Base-by-base conservation (phyloP, 2,329 filamentous ascomycete species). In the Ilyonectria robusta region DNA sequence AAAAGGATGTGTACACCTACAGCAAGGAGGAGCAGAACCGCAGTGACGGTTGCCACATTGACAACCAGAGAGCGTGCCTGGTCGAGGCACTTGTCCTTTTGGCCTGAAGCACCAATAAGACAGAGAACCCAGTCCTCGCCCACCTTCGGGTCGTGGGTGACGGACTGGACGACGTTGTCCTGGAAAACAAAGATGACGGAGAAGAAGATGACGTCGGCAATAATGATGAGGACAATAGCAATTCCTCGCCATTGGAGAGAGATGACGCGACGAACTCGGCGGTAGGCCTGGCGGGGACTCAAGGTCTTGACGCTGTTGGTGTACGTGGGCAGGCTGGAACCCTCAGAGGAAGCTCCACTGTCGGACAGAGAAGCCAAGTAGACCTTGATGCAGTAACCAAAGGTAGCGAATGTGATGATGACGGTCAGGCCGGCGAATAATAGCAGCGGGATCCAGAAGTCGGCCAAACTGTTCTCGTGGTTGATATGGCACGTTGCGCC, bases 221-320 rank as follows among this genome's bases (percentile, higher is more conserved):
- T 88, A 73, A 98, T 97, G 78, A 98, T 92, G 59, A 97, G 85
- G 15, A 98, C 94, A 67, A 98, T 93, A 48, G 91, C 89, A 67
- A 98, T 95, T 50, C 95, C 95, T 73, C 95, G 89, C 96, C 96
- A 99, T 81, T 99, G 96, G 4, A 98, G 88, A 78, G 93, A 90
- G 42, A 99, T 88, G 19, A 98, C 94, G 72, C 94, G 92, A 70
- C 91, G 91, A 42, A 99, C 89, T 74, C 96, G 91, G 70, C 93
- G 91, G 78, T 97, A 98, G 2, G 97, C 94, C 76, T 97, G 94
- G 60, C 93, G 90, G 11, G 95, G 94, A 9, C 93, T 93, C 78
- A 94, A 89, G 67, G 91, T 93, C 69, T 89, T 89, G 62, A 95
- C 83, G 79, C 94, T 97, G 76, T 89, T 90, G 13, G 88, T 87